Evolutionary conservation across 148 eudicot genomes (phyloP).

Genomic region (Cornus controversa): DNA sequence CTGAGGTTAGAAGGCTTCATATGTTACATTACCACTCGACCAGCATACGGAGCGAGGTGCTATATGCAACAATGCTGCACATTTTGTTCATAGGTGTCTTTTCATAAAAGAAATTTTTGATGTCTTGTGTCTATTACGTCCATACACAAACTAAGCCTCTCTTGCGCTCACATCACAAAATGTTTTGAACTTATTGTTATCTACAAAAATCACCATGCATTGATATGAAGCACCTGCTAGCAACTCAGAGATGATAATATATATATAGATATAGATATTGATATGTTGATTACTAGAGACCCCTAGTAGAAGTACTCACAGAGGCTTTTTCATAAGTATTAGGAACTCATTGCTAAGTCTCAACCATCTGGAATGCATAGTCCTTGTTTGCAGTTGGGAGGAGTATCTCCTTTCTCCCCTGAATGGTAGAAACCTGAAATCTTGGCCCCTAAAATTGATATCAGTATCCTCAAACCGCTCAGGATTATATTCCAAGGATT

Average conservation of each 20-base stretch:
- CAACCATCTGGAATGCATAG: background rate
- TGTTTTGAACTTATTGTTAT: background rate
- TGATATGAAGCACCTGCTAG: background rate
- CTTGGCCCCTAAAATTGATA: constrained; percentile 46
- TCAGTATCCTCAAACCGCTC: constrained; percentile 36
- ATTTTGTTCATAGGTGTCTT: constrained; percentile 6
- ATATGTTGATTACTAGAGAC: background rate
- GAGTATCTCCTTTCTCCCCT: constrained; percentile 44
- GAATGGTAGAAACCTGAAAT: constrained; percentile 46
- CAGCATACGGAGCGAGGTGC: constrained; percentile 4
- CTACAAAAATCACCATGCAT: background rate
- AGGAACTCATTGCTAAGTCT: background rate
- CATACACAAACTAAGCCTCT: background rate
- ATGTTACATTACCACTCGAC: constrained; percentile 2
- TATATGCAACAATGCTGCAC: background rate
- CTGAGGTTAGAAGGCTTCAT: constrained; percentile 4
- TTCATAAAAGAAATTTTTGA: background rate
- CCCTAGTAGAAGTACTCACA: background rate
- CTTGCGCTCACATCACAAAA: background rate
- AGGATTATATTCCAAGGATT: constrained; percentile 41
- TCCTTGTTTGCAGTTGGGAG: constrained; percentile 25
- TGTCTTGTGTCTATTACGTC: background rate
- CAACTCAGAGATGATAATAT: background rate
- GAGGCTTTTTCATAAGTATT: background rate
- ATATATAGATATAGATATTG: no score